Evolutionary conservation across 2,329 filamentous ascomycete species (phyloP).

Genomic region (Pestalotiopsis sp.): DNA sequence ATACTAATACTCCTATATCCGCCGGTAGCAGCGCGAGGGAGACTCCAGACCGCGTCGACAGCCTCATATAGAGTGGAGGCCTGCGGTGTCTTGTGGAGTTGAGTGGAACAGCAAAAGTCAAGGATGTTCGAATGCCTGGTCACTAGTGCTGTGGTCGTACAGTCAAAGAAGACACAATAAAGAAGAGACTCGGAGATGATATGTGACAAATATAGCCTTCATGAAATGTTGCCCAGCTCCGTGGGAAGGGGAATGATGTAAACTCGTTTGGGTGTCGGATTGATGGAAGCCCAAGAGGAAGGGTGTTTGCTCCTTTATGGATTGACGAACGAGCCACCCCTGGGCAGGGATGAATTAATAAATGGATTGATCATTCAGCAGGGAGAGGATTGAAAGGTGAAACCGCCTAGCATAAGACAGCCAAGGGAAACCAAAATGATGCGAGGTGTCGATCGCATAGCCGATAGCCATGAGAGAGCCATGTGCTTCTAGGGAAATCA

Average conservation of each 20-base stretch:
- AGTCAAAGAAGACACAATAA: not conserved
- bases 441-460: not conserved
- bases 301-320: conserved; percentile 6
- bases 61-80: conserved; percentile 8
- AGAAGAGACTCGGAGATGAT: not conserved
- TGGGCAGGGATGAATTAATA: not conserved
- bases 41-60: conserved; percentile 3
- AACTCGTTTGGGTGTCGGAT: not conserved
- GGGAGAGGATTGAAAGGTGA: not conserved
- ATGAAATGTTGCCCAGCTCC: not conserved
- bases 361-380: not conserved
- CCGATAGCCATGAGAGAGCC: not conserved
- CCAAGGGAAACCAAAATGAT: not conserved
- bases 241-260: not conserved
- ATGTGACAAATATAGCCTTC: not conserved
- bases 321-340: not conserved
- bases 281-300: not conserved
- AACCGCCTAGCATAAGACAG: conserved; percentile 7
- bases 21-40: not conserved
- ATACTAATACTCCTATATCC: not conserved
- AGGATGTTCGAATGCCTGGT: not conserved
- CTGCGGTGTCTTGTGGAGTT: not conserved
- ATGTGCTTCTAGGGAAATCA: not conserved
- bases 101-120: not conserved
- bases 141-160: not conserved